Conservation (phyloP, 75 land plant genomes). For the Azolla pinnata region DNA sequence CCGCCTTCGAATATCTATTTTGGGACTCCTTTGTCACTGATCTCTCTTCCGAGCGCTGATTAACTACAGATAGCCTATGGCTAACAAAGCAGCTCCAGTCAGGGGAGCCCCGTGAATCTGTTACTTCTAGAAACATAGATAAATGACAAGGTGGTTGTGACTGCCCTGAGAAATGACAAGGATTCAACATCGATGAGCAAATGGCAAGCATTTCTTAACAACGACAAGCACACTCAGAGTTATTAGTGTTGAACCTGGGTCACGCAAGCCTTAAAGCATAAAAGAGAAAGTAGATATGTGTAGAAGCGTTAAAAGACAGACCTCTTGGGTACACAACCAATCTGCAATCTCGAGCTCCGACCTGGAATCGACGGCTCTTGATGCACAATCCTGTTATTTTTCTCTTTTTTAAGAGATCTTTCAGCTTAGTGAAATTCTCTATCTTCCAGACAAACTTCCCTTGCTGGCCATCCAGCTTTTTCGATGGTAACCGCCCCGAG, state of each 20-base stretch:
- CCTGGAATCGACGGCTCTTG: slow-evolving; percentile 45
- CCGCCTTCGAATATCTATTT: slow-evolving; percentile 46
- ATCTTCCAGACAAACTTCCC: slow-evolving; percentile 42
- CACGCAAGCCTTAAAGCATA: no score
- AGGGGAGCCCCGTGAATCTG: slow-evolving; percentile 33
- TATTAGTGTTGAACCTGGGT: no score
- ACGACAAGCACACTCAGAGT: no score
- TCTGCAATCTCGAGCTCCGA: slow-evolving; percentile 40
- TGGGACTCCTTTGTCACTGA: slow-evolving; percentile 48
- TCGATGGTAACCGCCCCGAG: slow-evolving; percentile 17
- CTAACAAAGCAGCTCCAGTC: slow-evolving; percentile 49
- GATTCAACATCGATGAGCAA: neutral
- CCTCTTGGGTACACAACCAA: slow-evolving; percentile 50
- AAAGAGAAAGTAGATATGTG: no score
- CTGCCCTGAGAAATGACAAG: slow-evolving; percentile 20
- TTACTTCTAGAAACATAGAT: slow-evolving; percentile 48
- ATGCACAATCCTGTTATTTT: slow-evolving; percentile 44
- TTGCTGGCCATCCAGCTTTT: slow-evolving; percentile 35
- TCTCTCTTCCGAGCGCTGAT: slow-evolving; percentile 39
- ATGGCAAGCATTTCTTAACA: neutral
- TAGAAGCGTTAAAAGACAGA: neutral
- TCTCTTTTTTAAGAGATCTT: slow-evolving; percentile 41
- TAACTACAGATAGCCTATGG: slow-evolving; percentile 41
- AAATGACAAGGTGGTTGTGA: slow-evolving; percentile 47
- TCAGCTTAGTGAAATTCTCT: slow-evolving; percentile 40